A percentile compares a stretch with the other conserved stretches of the same genome.
phyloP scores from a whole-genome alignment of 2,329 filamentous ascomycete species.

The Trichophyton rubrum region DNA sequence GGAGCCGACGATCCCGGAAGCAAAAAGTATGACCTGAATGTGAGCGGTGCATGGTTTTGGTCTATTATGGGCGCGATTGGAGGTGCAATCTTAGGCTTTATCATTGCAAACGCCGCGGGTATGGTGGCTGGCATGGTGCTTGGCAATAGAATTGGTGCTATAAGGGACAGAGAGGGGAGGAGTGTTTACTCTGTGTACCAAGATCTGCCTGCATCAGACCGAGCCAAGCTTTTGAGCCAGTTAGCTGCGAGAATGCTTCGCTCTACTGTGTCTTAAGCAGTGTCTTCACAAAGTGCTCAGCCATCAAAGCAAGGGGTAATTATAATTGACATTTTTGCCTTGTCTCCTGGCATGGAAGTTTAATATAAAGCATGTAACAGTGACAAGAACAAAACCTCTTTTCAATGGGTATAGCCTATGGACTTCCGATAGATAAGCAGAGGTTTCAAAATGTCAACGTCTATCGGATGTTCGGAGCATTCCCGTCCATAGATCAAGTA shows the following conservation, averaged over 20 bases:
- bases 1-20: slow-evolving; percentile 39
- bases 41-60: slow-evolving; percentile 51
- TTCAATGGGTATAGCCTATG: too few species aligned
- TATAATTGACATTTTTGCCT: too few species aligned
- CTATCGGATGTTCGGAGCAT: too few species aligned
- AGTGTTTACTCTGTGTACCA: slow-evolving; percentile 85
- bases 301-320: too few species aligned
- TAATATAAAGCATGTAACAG: too few species aligned
- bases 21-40: not conserved
- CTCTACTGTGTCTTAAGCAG: slow-evolving; percentile 14
- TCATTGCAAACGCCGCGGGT: slow-evolving; percentile 83
- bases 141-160: slow-evolving; percentile 78
- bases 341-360: too few species aligned
- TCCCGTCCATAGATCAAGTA: too few species aligned
- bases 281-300: too few species aligned
- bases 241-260: slow-evolving; percentile 72
- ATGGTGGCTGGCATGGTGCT: slow-evolving; percentile 81
- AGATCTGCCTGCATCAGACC: slow-evolving; percentile 72
- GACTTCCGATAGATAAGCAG: too few species aligned
- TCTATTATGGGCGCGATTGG: slow-evolving; percentile 69
- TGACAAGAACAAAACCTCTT: too few species aligned
- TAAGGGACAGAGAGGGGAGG: slow-evolving; percentile 84
- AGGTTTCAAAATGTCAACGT: too few species aligned
- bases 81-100: slow-evolving; percentile 85
- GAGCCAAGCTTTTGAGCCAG: slow-evolving; percentile 67